Evolutionary conservation across 345 rosid species (phyloP).

Genomic region (Citrus glauca): DNA sequence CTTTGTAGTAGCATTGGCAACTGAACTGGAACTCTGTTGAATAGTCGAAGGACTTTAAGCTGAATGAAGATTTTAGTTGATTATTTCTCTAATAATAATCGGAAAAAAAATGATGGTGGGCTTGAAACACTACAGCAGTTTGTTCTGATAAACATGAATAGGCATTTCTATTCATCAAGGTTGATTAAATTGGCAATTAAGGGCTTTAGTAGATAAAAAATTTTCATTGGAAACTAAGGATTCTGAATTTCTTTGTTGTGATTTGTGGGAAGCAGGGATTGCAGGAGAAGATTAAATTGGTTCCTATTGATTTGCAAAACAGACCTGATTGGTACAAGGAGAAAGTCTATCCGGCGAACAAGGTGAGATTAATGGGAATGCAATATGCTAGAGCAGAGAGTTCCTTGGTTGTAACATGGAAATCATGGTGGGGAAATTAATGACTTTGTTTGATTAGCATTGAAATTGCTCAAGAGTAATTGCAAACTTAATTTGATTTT

Average conservation of each 20-base stretch:
- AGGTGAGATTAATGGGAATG: conserved; percentile 36
- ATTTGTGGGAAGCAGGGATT: conserved; percentile 52
- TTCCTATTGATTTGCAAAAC: conserved; percentile 59
- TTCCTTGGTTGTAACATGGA: neutral
- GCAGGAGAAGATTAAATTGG: conserved; percentile 73
- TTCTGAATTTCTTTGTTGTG: neutral
- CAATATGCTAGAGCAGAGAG: neutral
- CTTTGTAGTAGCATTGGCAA: neutral
- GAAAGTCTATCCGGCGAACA: conserved; percentile 72
- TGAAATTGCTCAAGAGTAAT: neutral
- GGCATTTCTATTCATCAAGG: neutral
- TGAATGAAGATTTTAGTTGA: neutral
- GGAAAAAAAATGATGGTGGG: neutral
- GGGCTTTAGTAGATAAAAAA: neutral
- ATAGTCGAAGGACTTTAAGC: neutral
- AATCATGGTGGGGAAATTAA: neutral
- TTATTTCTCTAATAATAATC: neutral
- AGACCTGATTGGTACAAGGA: conserved; percentile 88
- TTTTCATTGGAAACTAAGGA: neutral
- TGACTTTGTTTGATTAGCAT: neutral
- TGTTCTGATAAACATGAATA: neutral
- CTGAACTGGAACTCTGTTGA: neutral
- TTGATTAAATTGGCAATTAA: neutral
- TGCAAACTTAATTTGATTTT: neutral
- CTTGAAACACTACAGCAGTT: neutral